Base-by-base conservation (phyloP, 1,284 basidiomycete species). In the Phenoliferia sp. region DNA sequence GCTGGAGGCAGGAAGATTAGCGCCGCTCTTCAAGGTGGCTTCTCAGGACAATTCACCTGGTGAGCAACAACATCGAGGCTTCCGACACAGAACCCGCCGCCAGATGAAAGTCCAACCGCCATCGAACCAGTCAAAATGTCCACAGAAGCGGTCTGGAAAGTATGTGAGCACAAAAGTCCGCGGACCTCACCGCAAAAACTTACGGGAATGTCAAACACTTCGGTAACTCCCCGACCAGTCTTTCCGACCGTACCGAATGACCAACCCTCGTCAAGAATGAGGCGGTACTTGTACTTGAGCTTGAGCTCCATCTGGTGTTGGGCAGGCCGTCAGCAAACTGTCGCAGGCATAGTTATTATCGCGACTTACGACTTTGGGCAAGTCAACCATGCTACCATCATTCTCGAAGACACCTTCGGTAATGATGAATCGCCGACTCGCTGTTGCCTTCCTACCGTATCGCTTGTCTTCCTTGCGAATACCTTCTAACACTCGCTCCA, bases 391-490 rank as follows among this genome's bases (percentile, higher is more conserved):
- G 67, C 86, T 86, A 35, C 95, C 95, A 75, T 98, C 94, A 75
- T 88, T 89, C 80, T 98, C 94, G 77, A 97, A 99, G 63, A 99
- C 88, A 62, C 95, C 96, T 78, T 99, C 96, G 0, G 95, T 94
- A 66, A 99, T 87, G 77, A 99, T 99, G 79, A 99, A 99, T 50
- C 92, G 85, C 69, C 94, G 85, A 33, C 66, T 65, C 19, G 66
- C 65, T 0, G 93, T 96, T 73, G 98, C 82, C 6, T 90, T 90
- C 12, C 84, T 84, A 59, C 86, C 85, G 69, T 90, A 88, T 80
- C 94, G 90, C 80, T 88, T 89, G 71, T 89, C 83, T 75, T 98
- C 94, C 81, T 90, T 91, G 75, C 91, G 90, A 16, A 97, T 85
- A 66, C 83, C 83, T 72, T 92, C 84, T 60, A 99, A 82, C 2